Base-by-base conservation (phyloP, 2,329 filamentous ascomycete genomes). In the Sphaerostilbella broomeana region DNA sequence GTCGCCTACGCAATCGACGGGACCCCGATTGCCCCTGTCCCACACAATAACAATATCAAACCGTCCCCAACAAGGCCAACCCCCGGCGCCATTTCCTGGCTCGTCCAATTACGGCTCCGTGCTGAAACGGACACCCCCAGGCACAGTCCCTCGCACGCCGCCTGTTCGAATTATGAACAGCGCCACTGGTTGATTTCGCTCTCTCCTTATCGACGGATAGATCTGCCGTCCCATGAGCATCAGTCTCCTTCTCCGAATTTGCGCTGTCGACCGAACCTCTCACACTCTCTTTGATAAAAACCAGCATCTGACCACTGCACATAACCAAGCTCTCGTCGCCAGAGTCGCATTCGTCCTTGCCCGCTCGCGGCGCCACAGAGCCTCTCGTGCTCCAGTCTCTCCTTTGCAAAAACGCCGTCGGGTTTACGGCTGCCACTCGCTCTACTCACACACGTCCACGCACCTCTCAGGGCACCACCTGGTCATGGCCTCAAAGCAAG, bases 211-310 rank as follows among this genome's bases (percentile, higher is more conserved):
- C 38, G 30, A 32, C 24, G n/a, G n/a, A n/a, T n/a, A n/a, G n/a
- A 17, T 35, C 43, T 28, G 30, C 40, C 54, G 47, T 49, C 55
- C 54, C 65, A 74, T 74, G 70, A 69, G 64, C 53, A n/a, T n/a
- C n/a, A 61, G 58, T 52, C 65, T 64, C 53, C 62, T 70, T 45
- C 54, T 72, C 43, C 60, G 62, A 56, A 59, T 70, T 48, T 73
- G 69, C 56, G 63, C 65, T 54, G 56, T 63, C 50, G 64, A 68
- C 57, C 62, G 65, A 52, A 67, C 60, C 53, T 65, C 65, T 51
- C 61, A 59, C 58, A 52, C 62, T 57, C 59, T 71, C 54, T 59
- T 68, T 47, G 54, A 69, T 61, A 64, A 71, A 48, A 59, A 64
- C 44, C 59, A 59, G 48, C 62, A 62, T 47, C 53, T 68, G 48